Conservation (phyloP, 768 basidiomycete species). For the Termitomyces sp. region DNA sequence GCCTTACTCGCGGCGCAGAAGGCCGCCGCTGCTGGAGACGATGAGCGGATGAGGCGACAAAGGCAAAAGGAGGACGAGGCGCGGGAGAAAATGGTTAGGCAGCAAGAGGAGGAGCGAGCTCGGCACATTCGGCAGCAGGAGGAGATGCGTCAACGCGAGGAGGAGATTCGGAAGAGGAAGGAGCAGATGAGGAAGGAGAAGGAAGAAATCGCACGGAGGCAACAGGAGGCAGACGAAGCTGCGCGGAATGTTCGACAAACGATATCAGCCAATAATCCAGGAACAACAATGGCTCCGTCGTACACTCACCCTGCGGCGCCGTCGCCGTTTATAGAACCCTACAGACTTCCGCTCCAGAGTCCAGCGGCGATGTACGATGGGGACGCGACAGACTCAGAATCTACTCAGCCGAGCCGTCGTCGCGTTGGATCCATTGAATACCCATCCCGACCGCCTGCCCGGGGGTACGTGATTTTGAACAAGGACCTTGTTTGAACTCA, state of each 20-base stretch:
- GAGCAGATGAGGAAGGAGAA: constrained; percentile 45
- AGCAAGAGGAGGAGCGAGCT: constrained; percentile 8
- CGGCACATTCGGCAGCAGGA: constrained; percentile 33
- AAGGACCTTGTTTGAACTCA: not conserved
- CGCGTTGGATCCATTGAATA: not conserved
- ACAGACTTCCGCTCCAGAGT: constrained; percentile 53
- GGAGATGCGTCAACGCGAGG: constrained; percentile 36
- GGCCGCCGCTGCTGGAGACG: not conserved
- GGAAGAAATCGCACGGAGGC: constrained; percentile 50
- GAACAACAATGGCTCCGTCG: not conserved
- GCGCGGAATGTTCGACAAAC: constrained; percentile 37
- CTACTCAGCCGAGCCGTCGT: constrained; percentile 5
- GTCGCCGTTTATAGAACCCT: not conserved
- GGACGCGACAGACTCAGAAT: constrained; percentile 42
- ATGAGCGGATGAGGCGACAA: constrained; percentile 17
- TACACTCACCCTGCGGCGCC: not conserved
- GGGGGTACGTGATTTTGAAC: constrained; percentile 24
- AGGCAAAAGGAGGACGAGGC: constrained; percentile 30
- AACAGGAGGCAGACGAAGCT: constrained; percentile 52
- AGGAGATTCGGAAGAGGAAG: constrained; percentile 33
- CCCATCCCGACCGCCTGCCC: constrained; percentile 11
- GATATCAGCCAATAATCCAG: constrained; percentile 19
- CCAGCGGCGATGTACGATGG: constrained; percentile 47
- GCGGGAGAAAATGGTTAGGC: constrained; percentile 4
- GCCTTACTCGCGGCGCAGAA: constrained; percentile 17